These are phyloP conservation scores for Kodamaea arcana DNA, from an alignment of 1,139 yeast genomes.

Conservation along the genomic window DNA sequence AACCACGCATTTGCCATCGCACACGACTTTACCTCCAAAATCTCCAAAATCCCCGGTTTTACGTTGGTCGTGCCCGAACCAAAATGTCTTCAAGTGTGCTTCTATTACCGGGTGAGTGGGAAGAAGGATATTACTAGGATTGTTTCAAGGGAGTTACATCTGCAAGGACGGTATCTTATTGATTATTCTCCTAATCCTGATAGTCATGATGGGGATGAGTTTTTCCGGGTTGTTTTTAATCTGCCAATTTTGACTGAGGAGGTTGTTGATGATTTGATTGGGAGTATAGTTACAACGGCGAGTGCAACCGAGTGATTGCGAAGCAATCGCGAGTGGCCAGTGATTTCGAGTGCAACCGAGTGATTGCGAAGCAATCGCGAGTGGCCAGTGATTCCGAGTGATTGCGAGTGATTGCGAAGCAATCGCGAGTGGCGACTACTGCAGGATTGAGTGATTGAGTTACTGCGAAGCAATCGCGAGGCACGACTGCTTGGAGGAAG, in stretches of 20 bases:
- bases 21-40: constrained; percentile 50
- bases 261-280: constrained; percentile 37
- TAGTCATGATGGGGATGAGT: constrained; percentile 57
- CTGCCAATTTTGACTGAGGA: constrained; percentile 54
- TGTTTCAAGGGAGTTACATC: constrained; percentile 63
- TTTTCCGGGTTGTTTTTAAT: constrained; percentile 80
- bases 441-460: neutral
- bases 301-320: constrained; percentile 5
- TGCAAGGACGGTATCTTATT: constrained; percentile 61
- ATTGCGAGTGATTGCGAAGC: neutral
- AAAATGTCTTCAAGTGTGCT: constrained; percentile 81
- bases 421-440: neutral
- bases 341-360: neutral
- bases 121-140: constrained; percentile 44
- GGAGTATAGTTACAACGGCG: constrained; percentile 28
- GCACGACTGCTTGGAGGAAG: neutral
- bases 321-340: neutral
- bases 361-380: neutral
- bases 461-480: neutral
- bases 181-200: constrained; percentile 80
- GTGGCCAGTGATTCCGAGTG: neutral
- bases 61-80: constrained; percentile 53
- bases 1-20: constrained; percentile 72
- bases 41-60: constrained; percentile 39
- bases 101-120: constrained; percentile 55